Conservation (phyloP, 1,284 basidiomycete species). For the Cystobasidiaceae sp. region DNA sequence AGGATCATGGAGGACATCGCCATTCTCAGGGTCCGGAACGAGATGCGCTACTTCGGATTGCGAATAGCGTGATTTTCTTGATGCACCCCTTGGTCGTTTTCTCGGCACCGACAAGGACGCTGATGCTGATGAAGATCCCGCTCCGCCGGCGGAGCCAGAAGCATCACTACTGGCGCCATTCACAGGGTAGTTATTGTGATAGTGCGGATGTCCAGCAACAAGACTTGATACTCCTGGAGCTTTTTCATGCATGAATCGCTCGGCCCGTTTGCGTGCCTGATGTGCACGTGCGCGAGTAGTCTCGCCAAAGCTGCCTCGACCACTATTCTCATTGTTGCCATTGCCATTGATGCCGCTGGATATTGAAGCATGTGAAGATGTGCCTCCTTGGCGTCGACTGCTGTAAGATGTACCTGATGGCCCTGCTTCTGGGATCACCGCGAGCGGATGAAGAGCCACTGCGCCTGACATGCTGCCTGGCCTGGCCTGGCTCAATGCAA, state of each 20-base stretch:
- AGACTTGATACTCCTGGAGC: slow-evolving; percentile 21
- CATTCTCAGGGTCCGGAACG: slow-evolving; percentile 17
- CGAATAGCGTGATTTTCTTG: slow-evolving; percentile 19
- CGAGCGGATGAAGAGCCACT: too few relatives aligned
- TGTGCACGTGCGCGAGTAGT: too few relatives aligned
- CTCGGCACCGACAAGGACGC: background rate
- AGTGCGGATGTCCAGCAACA: slow-evolving; percentile 22
- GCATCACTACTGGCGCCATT: too few relatives aligned
- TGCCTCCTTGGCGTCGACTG: too few relatives aligned
- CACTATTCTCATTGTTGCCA: background rate
- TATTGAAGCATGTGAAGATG: background rate
- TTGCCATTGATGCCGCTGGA: background rate
- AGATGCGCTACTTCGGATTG: slow-evolving; percentile 11
- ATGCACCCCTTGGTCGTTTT: background rate
- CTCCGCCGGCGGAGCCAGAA: too few relatives aligned
- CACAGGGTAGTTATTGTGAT: too few relatives aligned
- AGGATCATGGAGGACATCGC: slow-evolving; percentile 27
- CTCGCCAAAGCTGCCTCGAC: too few relatives aligned
- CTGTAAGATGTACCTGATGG: too few relatives aligned
- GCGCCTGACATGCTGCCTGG: too few relatives aligned
- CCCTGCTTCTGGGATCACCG: too few relatives aligned
- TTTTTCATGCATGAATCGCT: slow-evolving; percentile 20
- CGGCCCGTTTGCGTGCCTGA: slow-evolving; percentile 16
- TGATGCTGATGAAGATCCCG: background rate
- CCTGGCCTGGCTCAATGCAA: too few relatives aligned